Percentiles rank a stretch among this genome's conserved stretches.
Evolutionary conservation across 768 basidiomycete genomes (phyloP).

Genomic region (Hygrocybe punicea): DNA sequence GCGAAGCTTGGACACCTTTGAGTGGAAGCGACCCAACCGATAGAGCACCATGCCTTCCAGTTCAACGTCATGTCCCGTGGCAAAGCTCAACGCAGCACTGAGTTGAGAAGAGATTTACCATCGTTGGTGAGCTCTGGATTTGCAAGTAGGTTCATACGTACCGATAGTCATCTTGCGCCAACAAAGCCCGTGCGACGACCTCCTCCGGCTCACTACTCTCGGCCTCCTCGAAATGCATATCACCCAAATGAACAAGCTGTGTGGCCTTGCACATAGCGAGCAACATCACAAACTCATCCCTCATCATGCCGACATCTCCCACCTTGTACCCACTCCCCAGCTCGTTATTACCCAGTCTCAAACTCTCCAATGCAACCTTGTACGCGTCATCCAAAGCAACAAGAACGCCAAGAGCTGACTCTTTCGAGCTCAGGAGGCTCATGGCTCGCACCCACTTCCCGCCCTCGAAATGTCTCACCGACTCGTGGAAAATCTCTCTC

Average conservation of each 20-base stretch:
- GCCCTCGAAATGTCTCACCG: not conserved
- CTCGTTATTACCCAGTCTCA: not conserved
- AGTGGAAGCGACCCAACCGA: not conserved
- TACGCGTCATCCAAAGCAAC: not conserved
- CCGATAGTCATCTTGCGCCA: slow-evolving; percentile 2
- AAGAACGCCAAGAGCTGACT: not conserved
- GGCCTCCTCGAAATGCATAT: slow-evolving; percentile 1
- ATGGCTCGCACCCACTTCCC: not conserved
- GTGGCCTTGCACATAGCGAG: not conserved
- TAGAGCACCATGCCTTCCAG: not conserved
- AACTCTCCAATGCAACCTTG: not conserved
- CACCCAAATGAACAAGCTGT: not conserved
- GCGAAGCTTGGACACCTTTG: not conserved
- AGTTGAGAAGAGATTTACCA: not conserved
- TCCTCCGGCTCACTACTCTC: not conserved
- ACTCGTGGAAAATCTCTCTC: not conserved
- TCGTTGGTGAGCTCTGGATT: not conserved
- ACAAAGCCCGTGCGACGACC: not conserved
- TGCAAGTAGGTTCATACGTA: not conserved
- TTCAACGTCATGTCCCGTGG: not conserved
- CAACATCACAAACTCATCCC: not conserved
- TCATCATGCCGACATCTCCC: not conserved
- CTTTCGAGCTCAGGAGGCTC: not conserved
- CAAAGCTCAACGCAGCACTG: not conserved
- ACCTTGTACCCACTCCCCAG: not conserved